These are phyloP conservation scores for Colletotrichum brevisporum DNA, from an alignment of 2,329 filamentous ascomycete species.

Conservation along the genomic window DNA sequence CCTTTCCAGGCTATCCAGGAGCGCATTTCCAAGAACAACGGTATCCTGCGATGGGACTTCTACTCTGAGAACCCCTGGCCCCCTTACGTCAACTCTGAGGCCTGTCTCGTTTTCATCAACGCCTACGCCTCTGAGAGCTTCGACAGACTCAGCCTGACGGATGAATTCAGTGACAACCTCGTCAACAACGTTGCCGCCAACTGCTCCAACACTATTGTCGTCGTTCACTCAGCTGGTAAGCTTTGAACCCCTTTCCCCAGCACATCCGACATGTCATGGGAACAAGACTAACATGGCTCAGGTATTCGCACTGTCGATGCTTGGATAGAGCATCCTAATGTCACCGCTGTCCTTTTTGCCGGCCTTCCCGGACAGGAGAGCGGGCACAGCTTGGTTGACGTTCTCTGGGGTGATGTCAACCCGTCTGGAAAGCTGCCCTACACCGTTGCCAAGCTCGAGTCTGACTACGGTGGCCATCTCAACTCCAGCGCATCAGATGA, in stretches of 20 bases:
- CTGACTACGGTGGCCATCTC: slow-evolving; percentile 67
- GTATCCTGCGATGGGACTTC: slow-evolving; percentile 71
- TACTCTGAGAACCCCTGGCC: slow-evolving; percentile 57
- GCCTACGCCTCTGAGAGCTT: slow-evolving; percentile 81
- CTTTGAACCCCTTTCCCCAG: too few relatives aligned
- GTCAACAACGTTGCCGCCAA: slow-evolving; percentile 69
- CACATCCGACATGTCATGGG: not conserved
- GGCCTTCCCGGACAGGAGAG: slow-evolving; percentile 76
- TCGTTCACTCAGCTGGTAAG: slow-evolving; percentile 72
- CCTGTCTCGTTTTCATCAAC: slow-evolving; percentile 79
- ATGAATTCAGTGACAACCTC: slow-evolving; percentile 74
- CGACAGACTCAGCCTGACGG: slow-evolving; percentile 72
- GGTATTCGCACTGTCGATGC: slow-evolving; percentile 68
- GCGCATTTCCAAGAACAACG: slow-evolving; percentile 65
- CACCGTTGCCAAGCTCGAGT: slow-evolving; percentile 69
- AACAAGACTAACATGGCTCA: not conserved
- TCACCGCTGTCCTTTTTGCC: slow-evolving; percentile 75
- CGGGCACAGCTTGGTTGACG: slow-evolving; percentile 66
- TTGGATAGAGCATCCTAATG: slow-evolving; percentile 74
- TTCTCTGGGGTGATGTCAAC: slow-evolving; percentile 71
- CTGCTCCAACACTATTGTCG: slow-evolving; percentile 74
- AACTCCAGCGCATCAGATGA: slow-evolving; percentile 48
- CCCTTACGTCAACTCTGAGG: slow-evolving; percentile 65
- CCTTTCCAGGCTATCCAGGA: slow-evolving; percentile 69
- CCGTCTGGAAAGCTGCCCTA: slow-evolving; percentile 73